Conservation (phyloP, 176 grass and related monocot genomes). For the Phoenix dactylifera region DNA sequence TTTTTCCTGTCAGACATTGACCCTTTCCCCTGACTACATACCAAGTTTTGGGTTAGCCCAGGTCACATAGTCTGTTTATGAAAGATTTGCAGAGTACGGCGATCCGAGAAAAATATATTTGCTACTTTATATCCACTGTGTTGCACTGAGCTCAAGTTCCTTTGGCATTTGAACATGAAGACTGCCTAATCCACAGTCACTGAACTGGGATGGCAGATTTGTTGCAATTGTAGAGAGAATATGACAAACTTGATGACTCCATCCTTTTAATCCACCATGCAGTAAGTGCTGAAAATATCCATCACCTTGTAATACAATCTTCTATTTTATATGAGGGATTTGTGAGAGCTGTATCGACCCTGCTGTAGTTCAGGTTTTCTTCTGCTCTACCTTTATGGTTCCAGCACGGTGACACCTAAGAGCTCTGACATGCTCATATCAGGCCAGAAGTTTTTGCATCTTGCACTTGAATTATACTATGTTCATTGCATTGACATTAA, state of each 20-base stretch:
- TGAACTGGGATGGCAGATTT: slow-evolving; percentile 27
- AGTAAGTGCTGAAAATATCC: slow-evolving; percentile 32
- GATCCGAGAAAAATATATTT: slow-evolving; percentile 15
- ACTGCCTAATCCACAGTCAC: slow-evolving; percentile 16
- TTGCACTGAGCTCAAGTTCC: slow-evolving; percentile 15
- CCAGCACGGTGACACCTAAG: background rate
- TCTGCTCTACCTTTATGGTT: background rate
- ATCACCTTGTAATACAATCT: background rate
- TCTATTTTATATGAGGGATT: slow-evolving; percentile 2
- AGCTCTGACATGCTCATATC: background rate
- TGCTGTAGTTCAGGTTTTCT: background rate
- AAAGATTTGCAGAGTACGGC: slow-evolving; percentile 28
- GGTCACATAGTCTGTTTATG: slow-evolving; percentile 17
- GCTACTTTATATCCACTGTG: slow-evolving; percentile 10
- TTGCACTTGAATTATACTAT: too few species aligned
- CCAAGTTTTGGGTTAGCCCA: slow-evolving; percentile 20
- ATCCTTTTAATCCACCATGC: slow-evolving; percentile 23
- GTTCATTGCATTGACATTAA: too few species aligned
- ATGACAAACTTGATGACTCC: slow-evolving; percentile 30
- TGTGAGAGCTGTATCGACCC: background rate
- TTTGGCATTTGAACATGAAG: slow-evolving; percentile 25
- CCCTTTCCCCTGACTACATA: slow-evolving; percentile 12
- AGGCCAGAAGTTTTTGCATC: too few species aligned
- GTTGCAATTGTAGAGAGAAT: slow-evolving; percentile 26
- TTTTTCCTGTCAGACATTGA: slow-evolving; percentile 16